Evolutionary conservation across 176 grass and related monocot species (phyloP).

Genomic region (Poa pratensis): DNA sequence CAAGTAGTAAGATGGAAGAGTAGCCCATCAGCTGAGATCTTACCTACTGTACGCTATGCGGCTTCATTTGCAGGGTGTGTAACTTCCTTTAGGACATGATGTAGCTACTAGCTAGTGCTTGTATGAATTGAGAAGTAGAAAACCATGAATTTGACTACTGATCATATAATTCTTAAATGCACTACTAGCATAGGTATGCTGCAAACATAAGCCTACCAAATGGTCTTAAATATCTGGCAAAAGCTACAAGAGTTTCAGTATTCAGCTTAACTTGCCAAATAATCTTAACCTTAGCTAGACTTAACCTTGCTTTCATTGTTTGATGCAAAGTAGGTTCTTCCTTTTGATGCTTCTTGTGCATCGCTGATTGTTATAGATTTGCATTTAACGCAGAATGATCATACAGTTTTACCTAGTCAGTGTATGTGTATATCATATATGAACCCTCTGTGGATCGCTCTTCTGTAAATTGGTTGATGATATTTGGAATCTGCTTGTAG

Average conservation of each 20-base stretch:
- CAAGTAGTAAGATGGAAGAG: constrained; percentile 95
- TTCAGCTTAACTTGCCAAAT: not conserved
- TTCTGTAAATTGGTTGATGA: constrained; percentile 29
- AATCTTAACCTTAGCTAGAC: constrained; percentile 12
- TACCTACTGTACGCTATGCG: constrained; percentile 77
- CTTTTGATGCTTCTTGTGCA: not conserved
- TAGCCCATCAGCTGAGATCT: constrained; percentile 65
- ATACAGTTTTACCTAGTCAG: not conserved
- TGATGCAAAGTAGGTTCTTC: not conserved
- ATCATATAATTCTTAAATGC: constrained; percentile 1
- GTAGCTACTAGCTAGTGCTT: constrained; percentile 4
- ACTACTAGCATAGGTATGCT: constrained; percentile 18
- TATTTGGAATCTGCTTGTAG: constrained; percentile 44
- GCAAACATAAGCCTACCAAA: constrained; percentile 13
- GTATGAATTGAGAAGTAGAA: constrained; percentile 11
- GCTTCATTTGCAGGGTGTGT: constrained; percentile 95
- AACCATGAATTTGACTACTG: constrained; percentile 14
- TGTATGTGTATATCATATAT: not conserved
- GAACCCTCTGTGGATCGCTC: not conserved
- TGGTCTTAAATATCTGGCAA: not conserved
- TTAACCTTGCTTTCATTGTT: constrained; percentile 7
- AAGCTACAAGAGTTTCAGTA: not conserved
- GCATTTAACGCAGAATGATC: not conserved
- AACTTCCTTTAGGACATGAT: constrained; percentile 23
- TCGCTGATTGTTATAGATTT: not conserved